Percentiles rank a stretch among this genome's conserved stretches.
Evolutionary conservation across 1,284 basidiomycete species (phyloP).

Genomic region (Apiotrichum akiyoshidainum): DNA sequence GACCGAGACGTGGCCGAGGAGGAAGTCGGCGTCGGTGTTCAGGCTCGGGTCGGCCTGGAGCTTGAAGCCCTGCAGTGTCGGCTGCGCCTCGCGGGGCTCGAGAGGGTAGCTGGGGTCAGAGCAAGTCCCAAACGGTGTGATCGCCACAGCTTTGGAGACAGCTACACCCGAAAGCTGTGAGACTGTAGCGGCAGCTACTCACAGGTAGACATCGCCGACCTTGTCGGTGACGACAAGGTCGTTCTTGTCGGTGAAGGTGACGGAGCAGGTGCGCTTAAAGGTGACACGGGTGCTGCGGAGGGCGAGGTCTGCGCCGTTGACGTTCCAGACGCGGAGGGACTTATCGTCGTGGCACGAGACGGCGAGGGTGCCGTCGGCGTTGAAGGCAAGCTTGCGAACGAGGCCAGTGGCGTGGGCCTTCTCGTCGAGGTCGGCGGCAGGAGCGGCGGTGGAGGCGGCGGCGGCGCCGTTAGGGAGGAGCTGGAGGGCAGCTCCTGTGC

Average conservation of each 20-base stretch:
- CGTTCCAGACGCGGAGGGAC: conserved; percentile 66
- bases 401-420: conserved; percentile 37
- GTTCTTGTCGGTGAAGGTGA: conserved; percentile 25
- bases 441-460: conserved; percentile 16
- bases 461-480: conserved; percentile 17
- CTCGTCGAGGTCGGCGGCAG: conserved; percentile 3
- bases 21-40: conserved; percentile 48
- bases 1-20: conserved; percentile 69
- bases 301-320: conserved; percentile 37
- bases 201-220: conserved; percentile 46
- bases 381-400: conserved; percentile 62
- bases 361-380: conserved; percentile 55
- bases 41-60: conserved; percentile 68
- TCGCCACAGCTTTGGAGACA: background rate
- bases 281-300: conserved; percentile 13
- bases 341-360: conserved; percentile 76
- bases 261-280: conserved; percentile 28
- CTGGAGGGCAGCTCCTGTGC: conserved; percentile 14
- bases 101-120: conserved; percentile 36
- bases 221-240: conserved; percentile 44
- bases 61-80: conserved; percentile 48
- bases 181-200: conserved; percentile 4
- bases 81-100: conserved; percentile 57
- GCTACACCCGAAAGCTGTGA: too few relatives aligned
- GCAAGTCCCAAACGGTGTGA: background rate